Evolutionary conservation across 768 basidiomycete genomes (phyloP).

Genomic region (Psilocybe azurescens): DNA sequence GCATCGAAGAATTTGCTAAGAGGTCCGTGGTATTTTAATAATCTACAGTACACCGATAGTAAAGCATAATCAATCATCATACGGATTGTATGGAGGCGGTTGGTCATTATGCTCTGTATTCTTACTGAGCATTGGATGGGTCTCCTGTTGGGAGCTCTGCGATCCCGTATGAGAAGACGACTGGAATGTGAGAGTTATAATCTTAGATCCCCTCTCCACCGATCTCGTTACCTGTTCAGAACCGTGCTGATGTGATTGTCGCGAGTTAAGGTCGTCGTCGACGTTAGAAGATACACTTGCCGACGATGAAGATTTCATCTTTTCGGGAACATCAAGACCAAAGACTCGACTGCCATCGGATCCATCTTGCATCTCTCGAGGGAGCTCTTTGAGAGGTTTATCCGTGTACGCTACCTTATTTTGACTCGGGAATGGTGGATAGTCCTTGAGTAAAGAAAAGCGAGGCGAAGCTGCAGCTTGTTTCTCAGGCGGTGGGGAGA

Average conservation of each 20-base stretch:
- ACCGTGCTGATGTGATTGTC: not conserved
- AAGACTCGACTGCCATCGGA: not conserved
- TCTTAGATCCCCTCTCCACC: not conserved
- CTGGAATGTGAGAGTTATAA: not conserved
- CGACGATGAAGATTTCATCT: not conserved
- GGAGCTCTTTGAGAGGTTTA: not conserved
- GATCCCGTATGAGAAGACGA: not conserved
- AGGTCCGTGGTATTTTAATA: too few relatives aligned
- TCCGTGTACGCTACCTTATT: not conserved
- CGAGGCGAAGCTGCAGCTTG: not conserved
- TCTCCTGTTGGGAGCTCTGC: not conserved
- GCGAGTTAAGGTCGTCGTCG: not conserved
- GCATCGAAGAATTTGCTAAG: too few relatives aligned
- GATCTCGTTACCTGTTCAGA: not conserved
- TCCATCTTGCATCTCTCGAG: not conserved
- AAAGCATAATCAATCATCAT: not conserved
- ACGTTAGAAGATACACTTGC: not conserved
- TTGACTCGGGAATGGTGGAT: not conserved
- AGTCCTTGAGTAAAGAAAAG: not conserved
- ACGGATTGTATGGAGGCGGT: conserved; percentile 5
- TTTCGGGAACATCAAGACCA: not conserved
- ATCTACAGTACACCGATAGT: too few relatives aligned
- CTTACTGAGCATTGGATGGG: not conserved
- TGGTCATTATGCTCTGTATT: not conserved
- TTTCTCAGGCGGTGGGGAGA: too few relatives aligned